phyloP scores from a whole-genome alignment of 129 eudicot genomes.

The Daucus carota region DNA sequence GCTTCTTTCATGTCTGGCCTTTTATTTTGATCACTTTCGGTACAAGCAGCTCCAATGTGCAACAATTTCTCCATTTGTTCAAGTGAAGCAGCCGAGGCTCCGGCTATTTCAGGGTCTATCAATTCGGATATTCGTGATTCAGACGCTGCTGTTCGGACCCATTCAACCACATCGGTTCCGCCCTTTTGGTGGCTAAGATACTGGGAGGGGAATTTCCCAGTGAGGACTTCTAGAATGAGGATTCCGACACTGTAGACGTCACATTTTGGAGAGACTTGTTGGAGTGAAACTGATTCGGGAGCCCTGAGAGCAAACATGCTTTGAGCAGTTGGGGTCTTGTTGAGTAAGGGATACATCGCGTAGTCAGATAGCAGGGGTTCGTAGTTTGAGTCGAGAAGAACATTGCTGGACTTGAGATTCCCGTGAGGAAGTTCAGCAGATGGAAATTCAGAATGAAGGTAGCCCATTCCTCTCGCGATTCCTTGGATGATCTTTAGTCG shows the following conservation, averaged over 20 bases:
- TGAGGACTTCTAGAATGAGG: conserved; percentile 65
- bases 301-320: conserved; percentile 55
- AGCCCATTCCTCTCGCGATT: conserved; percentile 65
- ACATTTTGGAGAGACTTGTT: conserved; percentile 43
- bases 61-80: conserved; percentile 57
- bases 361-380: conserved; percentile 90
- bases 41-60: conserved; percentile 58
- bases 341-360: conserved; percentile 46
- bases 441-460: conserved; percentile 55
- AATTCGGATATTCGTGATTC: conserved; percentile 45
- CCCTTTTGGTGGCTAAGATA: conserved; percentile 65
- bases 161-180: conserved; percentile 81
- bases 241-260: conserved; percentile 85
- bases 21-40: conserved; percentile 31
- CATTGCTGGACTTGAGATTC: conserved; percentile 85
- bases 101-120: conserved; percentile 63
- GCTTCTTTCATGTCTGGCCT: conserved; percentile 66
- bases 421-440: conserved; percentile 74
- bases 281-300: conserved; percentile 56
- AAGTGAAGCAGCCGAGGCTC: conserved; percentile 14
- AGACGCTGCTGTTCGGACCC: conserved; percentile 51
- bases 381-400: conserved; percentile 43
- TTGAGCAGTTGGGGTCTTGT: conserved; percentile 43
- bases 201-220: conserved; percentile 84
- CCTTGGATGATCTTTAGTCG: conserved; percentile 76